Conservation (phyloP, 345 rosid species). For the Rhizophora apiculata region DNA sequence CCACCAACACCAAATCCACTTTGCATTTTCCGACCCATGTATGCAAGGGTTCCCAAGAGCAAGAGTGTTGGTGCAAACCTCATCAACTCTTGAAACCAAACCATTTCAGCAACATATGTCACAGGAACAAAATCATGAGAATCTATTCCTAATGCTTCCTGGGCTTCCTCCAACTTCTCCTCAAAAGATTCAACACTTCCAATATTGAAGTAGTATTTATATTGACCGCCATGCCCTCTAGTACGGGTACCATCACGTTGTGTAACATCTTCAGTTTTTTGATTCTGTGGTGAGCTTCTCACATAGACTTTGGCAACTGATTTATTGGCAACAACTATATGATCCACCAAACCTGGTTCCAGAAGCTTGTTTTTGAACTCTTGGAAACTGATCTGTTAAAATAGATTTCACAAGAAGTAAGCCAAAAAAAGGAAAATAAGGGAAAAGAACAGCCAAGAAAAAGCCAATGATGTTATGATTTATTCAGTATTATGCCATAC, state of each 20-base stretch:
- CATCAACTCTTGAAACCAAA: conserved; percentile 74
- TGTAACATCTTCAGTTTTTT: conserved; percentile 33
- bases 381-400: conserved; percentile 83
- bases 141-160: conserved; percentile 71
- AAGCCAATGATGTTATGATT: not conserved
- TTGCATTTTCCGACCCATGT: conserved; percentile 76
- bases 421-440: not conserved
- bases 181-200: conserved; percentile 95
- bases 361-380: conserved; percentile 93
- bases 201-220: conserved; percentile 78
- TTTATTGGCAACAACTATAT: conserved; percentile 76
- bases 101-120: conserved; percentile 66
- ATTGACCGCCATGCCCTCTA: conserved; percentile 57
- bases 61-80: conserved; percentile 79
- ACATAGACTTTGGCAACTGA: conserved; percentile 90
- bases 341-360: conserved; percentile 93
- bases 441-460: not conserved
- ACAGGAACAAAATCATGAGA: conserved; percentile 81
- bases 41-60: conserved; percentile 69
- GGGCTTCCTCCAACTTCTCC: conserved; percentile 93
- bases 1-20: conserved; percentile 87
- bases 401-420: not conserved
- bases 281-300: conserved; percentile 48
- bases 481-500: not conserved
- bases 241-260: conserved; percentile 38